Base-by-base conservation (phyloP, 2,329 filamentous ascomycete genomes). In the Leptographium procerum region DNA sequence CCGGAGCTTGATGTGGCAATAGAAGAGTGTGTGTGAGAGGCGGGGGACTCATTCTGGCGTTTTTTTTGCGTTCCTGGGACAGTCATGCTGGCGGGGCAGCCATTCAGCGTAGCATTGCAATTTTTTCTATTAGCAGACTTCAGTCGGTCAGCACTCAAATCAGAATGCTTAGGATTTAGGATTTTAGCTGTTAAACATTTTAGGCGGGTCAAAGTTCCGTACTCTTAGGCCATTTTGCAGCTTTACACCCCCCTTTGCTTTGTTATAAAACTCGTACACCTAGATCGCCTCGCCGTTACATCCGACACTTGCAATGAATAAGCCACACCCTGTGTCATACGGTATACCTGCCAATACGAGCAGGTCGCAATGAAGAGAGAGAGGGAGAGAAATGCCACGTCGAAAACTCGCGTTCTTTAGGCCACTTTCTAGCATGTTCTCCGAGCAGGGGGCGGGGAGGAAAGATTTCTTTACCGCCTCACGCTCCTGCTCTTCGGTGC, bases 1-100 rank as follows among this genome's bases (percentile, higher is more conserved):
- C 61, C 70, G 77, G 56, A 80, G 75, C 66, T 60, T 77, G 62
- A 74, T 74, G 69, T 77, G 75, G 75, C 40, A 16, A 22, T 48
- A 36, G 33, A 22, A 24, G 31, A 36, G n/a, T n/a, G 43, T 13
- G 43, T 22, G 16, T 9, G n/a, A 22, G 40, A 22, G 19, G 40
- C 8, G 43, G 22, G n/a, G n/a, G n/a, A n/a, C n/a, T n/a, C n/a
- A 26, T 24, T 22, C 13, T 24, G 5, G 11, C 28, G 22, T 26
- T 11, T 16, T 48, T 48, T 19, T 48, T 48, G n/a, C n/a, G n/a
- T n/a, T n/a, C n/a, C n/a, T n/a, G n/a, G n/a, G n/a, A n/a, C 40
- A 43, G 40, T 19, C 31, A 33, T 33, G 6, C 10, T 10, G 19
- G 40, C 40, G 10, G 31, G 6, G n/a, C 2, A n/a, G 8, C 36